Evolutionary conservation across 2,329 filamentous ascomycete genomes (phyloP), one percentile per base, ranked within the genome.

Genomic region (Exutisphaerella laricina): DNA sequence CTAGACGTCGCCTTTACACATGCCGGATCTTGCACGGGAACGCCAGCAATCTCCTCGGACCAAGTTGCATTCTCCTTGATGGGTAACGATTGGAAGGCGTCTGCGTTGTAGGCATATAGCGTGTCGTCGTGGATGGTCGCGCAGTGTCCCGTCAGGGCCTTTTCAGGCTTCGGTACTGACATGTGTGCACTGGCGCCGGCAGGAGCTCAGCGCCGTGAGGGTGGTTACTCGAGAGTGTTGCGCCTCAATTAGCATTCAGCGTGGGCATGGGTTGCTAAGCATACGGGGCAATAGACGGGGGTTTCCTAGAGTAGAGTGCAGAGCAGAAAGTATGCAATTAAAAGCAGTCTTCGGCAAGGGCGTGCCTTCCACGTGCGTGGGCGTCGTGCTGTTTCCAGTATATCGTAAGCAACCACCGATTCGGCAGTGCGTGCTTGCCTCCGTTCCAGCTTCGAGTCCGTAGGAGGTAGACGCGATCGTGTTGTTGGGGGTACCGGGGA

Each of bases 121-220:
- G 81, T 88, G 64, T 88, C 82, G 61, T 88, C 74, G 70, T 86
- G 74, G 49, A 96, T 76, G 59, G 84, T 79, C 45, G 88, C 88
- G 68, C 90, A 97, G 58, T 86, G 81, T 66, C 82, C 80, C 64
- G 80, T 77, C 62, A 96, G 70, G 50, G 82, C 71, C 60, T 80
- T 74, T 40, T 77, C 70, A 39, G 88, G 88, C 59, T 79, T 69
- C 36, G 88, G 87, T 43, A 83, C 72, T 59, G 80, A 70, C 88
- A 94, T 94, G 35, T 44, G 44, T 29, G 32, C 33, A 41, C 43
- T 49, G 51, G 47, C 43, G 46, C 45, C 46, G 46, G 41, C 43
- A 38, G 41, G 28, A 43, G 43, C 42, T 51, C 52, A 50, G 50
- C 48, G 48, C 46, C 39, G 46, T 34, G 39, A 31, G 44, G 31